Conservation (phyloP, 208 protist genomes). For the Strigomonas galati region DNA sequence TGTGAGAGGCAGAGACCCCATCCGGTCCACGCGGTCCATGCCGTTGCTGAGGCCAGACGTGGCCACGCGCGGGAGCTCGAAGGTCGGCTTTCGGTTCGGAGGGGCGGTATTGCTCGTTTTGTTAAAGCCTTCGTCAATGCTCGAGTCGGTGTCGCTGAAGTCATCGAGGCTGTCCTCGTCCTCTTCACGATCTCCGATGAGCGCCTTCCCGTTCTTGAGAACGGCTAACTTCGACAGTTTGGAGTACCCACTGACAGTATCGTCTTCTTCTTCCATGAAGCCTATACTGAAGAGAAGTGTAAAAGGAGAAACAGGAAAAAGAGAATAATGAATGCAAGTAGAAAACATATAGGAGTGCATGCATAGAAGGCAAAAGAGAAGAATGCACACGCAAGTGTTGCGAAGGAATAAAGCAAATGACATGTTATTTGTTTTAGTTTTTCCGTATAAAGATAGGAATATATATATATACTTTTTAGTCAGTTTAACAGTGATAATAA, state of each 20-base stretch:
- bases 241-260: background rate
- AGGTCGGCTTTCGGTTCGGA: background rate
- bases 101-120: background rate
- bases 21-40: background rate
- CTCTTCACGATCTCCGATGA: too few relatives aligned
- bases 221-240: background rate
- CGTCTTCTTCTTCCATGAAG: background rate
- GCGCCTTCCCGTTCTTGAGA: background rate
- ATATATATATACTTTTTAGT: background rate
- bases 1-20: background rate
- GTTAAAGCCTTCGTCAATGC: background rate
- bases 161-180: background rate
- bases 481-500: background rate
- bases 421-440: background rate
- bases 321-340: background rate
- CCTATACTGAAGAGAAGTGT: slow-evolving; percentile 5
- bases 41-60: background rate
- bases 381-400: too few relatives aligned
- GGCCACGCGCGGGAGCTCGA: background rate
- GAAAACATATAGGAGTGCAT: too few relatives aligned
- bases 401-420: too few relatives aligned
- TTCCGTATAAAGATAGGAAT: background rate
- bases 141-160: background rate
- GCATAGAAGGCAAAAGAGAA: too few relatives aligned
- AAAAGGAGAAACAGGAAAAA: slow-evolving; percentile 10